Conservation (phyloP, 2,329 filamentous ascomycete species). For the Pleoardoris graminearum region DNA sequence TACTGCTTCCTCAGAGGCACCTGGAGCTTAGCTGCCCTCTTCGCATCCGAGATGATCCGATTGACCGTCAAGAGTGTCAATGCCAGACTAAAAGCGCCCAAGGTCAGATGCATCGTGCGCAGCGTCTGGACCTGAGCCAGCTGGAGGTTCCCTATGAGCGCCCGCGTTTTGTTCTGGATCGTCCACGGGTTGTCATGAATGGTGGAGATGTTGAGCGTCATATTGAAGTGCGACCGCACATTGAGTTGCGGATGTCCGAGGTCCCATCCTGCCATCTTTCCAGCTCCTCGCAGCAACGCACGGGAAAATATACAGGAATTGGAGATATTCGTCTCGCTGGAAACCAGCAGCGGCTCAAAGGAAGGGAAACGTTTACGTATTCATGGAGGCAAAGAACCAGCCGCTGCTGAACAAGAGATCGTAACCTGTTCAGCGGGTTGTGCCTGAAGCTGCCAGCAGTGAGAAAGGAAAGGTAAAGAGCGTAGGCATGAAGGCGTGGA, state of each 20-base stretch:
- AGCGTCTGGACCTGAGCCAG: conserved; percentile 44
- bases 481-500: conserved; percentile 42
- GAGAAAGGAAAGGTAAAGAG: conserved; percentile 42
- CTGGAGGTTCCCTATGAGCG: conserved; percentile 41
- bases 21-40: conserved; percentile 39
- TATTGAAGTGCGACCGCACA: conserved; percentile 44
- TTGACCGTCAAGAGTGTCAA: conserved; percentile 40
- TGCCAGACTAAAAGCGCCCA: conserved; percentile 45
- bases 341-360: conserved; percentile 46
- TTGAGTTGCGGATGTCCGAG: conserved; percentile 36
- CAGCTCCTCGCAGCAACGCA: conserved; percentile 22
- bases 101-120: conserved; percentile 45
- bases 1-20: conserved; percentile 39
- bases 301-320: conserved; percentile 33
- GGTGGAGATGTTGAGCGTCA: conserved; percentile 41
- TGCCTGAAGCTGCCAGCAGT: conserved; percentile 48
- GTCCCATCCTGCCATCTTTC: conserved; percentile 45
- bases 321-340: conserved; percentile 38
- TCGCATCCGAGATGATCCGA: conserved; percentile 45
- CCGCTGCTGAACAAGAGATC: conserved; percentile 39
- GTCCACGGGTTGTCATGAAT: conserved; percentile 36
- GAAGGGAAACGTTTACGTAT: conserved; percentile 37
- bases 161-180: conserved; percentile 34
- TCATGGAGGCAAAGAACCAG: conserved; percentile 41
- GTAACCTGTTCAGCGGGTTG: conserved; percentile 40